Conservation (phyloP, 2,329 filamentous ascomycete genomes). For the Magnaporthiopsis incrustans region DNA sequence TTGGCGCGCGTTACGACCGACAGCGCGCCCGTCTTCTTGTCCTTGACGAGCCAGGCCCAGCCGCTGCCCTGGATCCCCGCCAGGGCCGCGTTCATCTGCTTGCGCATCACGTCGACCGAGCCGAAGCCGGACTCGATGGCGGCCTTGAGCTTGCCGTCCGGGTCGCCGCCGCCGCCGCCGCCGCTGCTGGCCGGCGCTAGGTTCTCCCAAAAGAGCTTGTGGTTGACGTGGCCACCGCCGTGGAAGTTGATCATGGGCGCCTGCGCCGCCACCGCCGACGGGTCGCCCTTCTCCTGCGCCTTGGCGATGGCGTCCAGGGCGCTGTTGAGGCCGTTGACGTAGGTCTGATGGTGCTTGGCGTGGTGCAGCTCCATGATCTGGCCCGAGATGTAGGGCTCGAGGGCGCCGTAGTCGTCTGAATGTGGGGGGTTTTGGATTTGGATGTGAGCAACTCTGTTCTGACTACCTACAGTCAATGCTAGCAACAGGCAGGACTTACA, state of each 20-base stretch:
- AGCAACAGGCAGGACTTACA: constrained; percentile 29
- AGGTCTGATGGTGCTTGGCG: constrained; percentile 70
- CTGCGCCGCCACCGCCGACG: constrained; percentile 38
- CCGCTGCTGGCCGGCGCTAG: constrained; percentile 54
- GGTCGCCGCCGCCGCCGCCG: constrained; percentile 51
- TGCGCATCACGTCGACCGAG: constrained; percentile 53
- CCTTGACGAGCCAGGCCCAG: constrained; percentile 83
- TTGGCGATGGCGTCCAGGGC: constrained; percentile 52
- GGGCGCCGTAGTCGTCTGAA: constrained; percentile 94
- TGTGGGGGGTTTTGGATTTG: background rate
- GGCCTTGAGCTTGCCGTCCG: constrained; percentile 51
- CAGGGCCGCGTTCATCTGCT: constrained; percentile 60
- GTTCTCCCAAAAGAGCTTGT: constrained; percentile 88
- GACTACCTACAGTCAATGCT: too few species aligned
- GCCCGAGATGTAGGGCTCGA: constrained; percentile 72
- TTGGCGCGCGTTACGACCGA: constrained; percentile 67
- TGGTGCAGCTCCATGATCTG: constrained; percentile 81
- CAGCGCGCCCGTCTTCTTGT: constrained; percentile 53
- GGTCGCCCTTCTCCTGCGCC: constrained; percentile 56
- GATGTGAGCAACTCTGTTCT: background rate
- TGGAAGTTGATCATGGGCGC: constrained; percentile 69
- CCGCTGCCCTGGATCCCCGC: constrained; percentile 77
- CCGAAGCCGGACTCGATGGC: constrained; percentile 62
- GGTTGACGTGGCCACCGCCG: constrained; percentile 88
- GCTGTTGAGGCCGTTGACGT: constrained; percentile 67